Base-by-base conservation (phyloP, 1,139 yeast species). In the Candida albicans region DNA sequence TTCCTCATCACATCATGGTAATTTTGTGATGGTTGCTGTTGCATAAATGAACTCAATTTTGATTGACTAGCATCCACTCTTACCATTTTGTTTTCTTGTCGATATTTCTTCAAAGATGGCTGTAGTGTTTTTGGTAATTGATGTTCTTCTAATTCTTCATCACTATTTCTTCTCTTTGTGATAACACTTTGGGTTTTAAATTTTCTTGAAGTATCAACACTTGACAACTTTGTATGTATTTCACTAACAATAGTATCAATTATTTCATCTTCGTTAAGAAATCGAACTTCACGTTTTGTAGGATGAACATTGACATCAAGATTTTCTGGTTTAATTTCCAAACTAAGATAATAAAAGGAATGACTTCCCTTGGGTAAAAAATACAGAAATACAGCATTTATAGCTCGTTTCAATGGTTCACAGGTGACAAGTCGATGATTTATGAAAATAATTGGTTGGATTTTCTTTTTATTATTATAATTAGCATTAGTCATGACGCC, bases 271-370 rank as follows among this genome's bases (percentile, higher is more conserved):
- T 95, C 98, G 58, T 82, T 65, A 31, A 93, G 67, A 59, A 95
- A 90, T 40, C 96, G 65, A 1, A 95, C 98, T 56, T 93, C 98
- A 43, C 95, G 74, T 56, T 93, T 93, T 0, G 99, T 93, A 0
- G 99, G 99, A 58, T 95, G 99, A 8, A 95, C 83, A 60, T 93
- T 93, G 9, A 93, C 99, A 60, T 93, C 99, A 11, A 93, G 72
- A 47, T 84, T 83, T 29, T 67, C 68, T 0, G 97, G 87, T 14
- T 73, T 69, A 5, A 93, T 80, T 32, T 71, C 70, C 18, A 93
- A 60, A 38, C 88, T 75, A 43, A 93, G 51, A 62, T 90, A 93
- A 1, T 88, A 75, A 59, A 93, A 93, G 0, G 96, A 87, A 51
- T 77, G 82, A 38, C 77, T 79, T 0, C 96, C 96, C 50, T 84